Base-by-base conservation (phyloP, 768 basidiomycete species). In the Leccinellum luteum region DNA sequence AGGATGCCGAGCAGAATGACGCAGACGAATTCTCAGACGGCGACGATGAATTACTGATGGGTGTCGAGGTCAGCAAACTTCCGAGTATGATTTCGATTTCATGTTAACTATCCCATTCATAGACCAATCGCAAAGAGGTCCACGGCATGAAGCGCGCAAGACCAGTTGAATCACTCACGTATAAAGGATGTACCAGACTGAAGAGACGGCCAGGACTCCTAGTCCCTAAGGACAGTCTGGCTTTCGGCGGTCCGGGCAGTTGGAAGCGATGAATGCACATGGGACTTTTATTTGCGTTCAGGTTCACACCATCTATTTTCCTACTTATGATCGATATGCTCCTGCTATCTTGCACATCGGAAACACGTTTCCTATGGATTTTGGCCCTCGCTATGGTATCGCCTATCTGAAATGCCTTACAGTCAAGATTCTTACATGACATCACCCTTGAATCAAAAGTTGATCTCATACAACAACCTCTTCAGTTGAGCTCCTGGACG, bases 41-140 rank as follows among this genome's bases (percentile, higher is more conserved):
- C 12, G 83, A 84, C 4, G 85, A 88, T 60, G 84, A 86, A 62
- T 66, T 87, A 30, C 77, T 82, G 76, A 81, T 87, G 70, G 83
- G 81, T 27, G 73, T 77, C n/a, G 80, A 81, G 76, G 87, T 86
- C 32, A 59, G 66, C 19, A 45, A 51, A 50, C 32, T 70, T 63
- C 45, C 6, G 34, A 44, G 47, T 27, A 32, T 19, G 4, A 19
- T 34, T 45, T 2, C 10, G 23, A 32, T 54, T 48, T 58, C 57
- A 14, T 13, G 25, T 44, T 62, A 13, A 60, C 15, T n/a, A 10
- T 8, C 32, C 13, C 8, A 41, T 35, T 51, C 54, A 32, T 60
- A 83, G 81, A 71, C 71, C 32, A 80, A 79, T 53, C 74, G 68
- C 32, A 73, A 74, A 14, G 76, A 78, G 61, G 59, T 74, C 15